Evolutionary conservation across 2,329 filamentous ascomycete species (phyloP).

Genomic region (Metarhizium robertsii): DNA sequence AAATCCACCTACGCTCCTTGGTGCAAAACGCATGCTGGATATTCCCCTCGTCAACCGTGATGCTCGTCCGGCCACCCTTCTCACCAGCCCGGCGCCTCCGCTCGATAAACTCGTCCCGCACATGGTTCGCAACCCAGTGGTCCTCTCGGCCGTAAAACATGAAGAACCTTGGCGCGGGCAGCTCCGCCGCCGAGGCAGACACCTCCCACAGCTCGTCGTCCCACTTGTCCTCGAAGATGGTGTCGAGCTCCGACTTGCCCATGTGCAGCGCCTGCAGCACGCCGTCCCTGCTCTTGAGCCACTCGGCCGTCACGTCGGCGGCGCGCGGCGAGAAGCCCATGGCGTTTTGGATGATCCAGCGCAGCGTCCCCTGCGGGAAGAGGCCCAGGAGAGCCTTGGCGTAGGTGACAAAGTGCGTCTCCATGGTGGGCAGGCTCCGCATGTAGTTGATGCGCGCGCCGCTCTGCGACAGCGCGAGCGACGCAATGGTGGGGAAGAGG

Average conservation of each 20-base stretch:
- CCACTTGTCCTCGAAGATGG: conserved; percentile 51
- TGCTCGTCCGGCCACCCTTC: conserved; percentile 31
- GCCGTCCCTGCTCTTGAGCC: conserved; percentile 47
- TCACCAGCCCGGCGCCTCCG: conserved; percentile 18
- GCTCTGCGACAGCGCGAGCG: conserved; percentile 54
- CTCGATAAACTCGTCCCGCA: conserved; percentile 46
- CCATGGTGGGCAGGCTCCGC: conserved; percentile 31
- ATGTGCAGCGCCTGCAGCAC: conserved; percentile 51
- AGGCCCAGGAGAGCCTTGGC: conserved; percentile 33
- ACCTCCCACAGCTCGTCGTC: conserved; percentile 48
- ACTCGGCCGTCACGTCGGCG: conserved; percentile 40
- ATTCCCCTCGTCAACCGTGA: conserved; percentile 45
- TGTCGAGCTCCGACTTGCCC: conserved; percentile 50
- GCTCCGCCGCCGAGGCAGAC: conserved; percentile 9
- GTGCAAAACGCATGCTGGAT: conserved; percentile 54
- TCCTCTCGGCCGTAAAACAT: background rate
- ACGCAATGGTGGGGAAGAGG: conserved; percentile 66
- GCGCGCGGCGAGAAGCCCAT: conserved; percentile 40
- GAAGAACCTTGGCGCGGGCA: background rate
- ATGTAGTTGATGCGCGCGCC: conserved; percentile 39
- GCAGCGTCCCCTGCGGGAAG: conserved; percentile 29
- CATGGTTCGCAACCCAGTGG: conserved; percentile 50
- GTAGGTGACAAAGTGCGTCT: conserved; percentile 27
- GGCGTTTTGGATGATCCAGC: conserved; percentile 31
- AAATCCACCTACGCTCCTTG: conserved; percentile 22